Evolutionary conservation across 495 filamentous ascomycete species (phyloP), one percentile per base, ranked within the genome.

Genomic region (Neurospora sp.): DNA sequence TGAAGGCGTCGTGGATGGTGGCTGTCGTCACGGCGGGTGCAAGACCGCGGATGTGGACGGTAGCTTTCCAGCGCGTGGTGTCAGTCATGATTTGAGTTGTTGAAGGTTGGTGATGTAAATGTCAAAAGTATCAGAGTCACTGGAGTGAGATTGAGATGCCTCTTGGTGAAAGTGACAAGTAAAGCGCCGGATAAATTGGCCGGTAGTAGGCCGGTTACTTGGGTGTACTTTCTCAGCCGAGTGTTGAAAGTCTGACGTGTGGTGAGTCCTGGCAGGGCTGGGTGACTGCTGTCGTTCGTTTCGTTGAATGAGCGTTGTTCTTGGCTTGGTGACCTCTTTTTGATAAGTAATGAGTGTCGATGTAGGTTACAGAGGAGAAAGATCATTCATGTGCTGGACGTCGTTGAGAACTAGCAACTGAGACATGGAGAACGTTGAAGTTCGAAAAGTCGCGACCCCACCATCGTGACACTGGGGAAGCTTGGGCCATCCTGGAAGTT

Each of bases 31-130:
- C 93, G 34, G 89, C 86, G 73, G 91, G 89, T 75, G 96, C 91
- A 34, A 99, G 89, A 48, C 94, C 94, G 77, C 95, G 94, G 71
- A 98, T 91, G 78, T 96, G 96, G 74, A 99, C 84, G 39, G 96
- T 99, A 21, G 91, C 86, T 81, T 97, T 97, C 78, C 96, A 88
- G 71, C 96, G 92, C 39, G 94, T 85, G 17, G 89, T 84, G 84
- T 96, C 93, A 70, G 91, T 90, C 93, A 96, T 95, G 39, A 70
- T 89, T 62, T n/a, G 43, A 28, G 62, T 48, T 66, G 24, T 71
- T 40, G 37, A 31, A 36, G 39, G 48, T 13, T n/a, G 17, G 9
- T 66, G 42, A 10, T 17, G 5, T 24, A 19, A 11, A 4, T 72
- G 24, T 34, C 5, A 28, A 34, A 62, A 45, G 9, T 8, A 34